Evolutionary conservation across 2,329 filamentous ascomycete genomes (phyloP).

Genomic region (Pseudonectria buxi): DNA sequence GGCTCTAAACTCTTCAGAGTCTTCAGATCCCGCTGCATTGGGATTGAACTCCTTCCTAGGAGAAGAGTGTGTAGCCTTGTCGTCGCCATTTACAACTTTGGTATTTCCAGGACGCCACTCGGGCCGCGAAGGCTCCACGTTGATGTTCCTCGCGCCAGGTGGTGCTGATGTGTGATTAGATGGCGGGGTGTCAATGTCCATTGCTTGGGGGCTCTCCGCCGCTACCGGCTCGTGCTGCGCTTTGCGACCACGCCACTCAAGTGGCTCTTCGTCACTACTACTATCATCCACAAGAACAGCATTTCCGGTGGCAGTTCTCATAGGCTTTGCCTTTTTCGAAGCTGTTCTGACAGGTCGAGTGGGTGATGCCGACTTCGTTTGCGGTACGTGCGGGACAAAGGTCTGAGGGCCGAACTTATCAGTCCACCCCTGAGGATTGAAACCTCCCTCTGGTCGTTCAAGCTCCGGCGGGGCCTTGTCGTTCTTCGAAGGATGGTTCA

Average conservation of each 20-base stretch:
- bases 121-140: constrained; percentile 51
- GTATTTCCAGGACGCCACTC: constrained; percentile 52
- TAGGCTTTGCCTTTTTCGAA: constrained; percentile 54
- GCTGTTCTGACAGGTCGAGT: constrained; percentile 37
- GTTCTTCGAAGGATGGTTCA: constrained; percentile 13
- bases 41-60: constrained; percentile 20
- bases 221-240: constrained; percentile 20
- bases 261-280: constrained; percentile 37
- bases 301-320: constrained; percentile 42
- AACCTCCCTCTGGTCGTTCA: constrained; percentile 27
- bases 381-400: constrained; percentile 41
- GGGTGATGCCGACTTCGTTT: constrained; percentile 36
- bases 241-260: constrained; percentile 30
- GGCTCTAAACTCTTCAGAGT: constrained; percentile 48
- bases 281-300: constrained; percentile 42
- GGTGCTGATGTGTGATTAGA: constrained; percentile 17
- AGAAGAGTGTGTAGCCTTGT: constrained; percentile 11
- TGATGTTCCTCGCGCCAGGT: constrained; percentile 42
- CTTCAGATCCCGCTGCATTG: constrained; percentile 45
- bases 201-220: constrained; percentile 48
- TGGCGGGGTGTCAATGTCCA: constrained; percentile 57
- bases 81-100: constrained; percentile 18
- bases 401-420: constrained; percentile 48
- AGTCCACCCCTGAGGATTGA: constrained; percentile 48
- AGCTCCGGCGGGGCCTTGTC: constrained; percentile 16